These are phyloP conservation scores for Beta corolliflora DNA, from an alignment of 179 eudicot genomes.

Conservation along the genomic window DNA sequence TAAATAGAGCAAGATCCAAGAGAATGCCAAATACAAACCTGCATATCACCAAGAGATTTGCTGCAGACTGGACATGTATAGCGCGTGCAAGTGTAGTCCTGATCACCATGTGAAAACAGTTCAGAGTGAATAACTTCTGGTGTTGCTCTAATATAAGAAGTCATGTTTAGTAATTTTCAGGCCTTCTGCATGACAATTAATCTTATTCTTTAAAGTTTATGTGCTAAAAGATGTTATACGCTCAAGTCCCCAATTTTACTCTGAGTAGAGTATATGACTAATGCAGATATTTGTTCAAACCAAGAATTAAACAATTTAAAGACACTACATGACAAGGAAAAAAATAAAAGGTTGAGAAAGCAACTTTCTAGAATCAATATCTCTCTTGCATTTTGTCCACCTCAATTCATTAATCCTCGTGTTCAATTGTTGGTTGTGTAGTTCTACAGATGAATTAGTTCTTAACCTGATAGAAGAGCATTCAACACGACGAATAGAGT, in stretches of 20 bases:
- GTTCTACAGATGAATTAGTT: too few species aligned
- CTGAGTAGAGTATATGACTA: not conserved
- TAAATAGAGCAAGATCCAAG: not conserved
- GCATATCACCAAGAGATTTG: conserved; percentile 98
- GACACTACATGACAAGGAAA: too few species aligned
- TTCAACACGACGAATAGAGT: too few species aligned
- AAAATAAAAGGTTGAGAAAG: too few species aligned
- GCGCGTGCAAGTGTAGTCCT: conserved; percentile 78
- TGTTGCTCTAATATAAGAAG: not conserved
- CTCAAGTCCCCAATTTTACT: not conserved
- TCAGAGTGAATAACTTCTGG: not conserved
- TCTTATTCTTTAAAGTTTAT: not conserved
- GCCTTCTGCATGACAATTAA: not conserved
- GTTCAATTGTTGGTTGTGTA: too few species aligned
- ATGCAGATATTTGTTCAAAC: not conserved
- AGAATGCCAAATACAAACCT: conserved; percentile 50
- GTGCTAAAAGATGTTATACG: not conserved
- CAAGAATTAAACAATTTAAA: not conserved
- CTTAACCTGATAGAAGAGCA: too few species aligned
- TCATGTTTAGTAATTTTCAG: not conserved
- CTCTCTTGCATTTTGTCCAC: not conserved
- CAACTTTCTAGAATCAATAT: not conserved
- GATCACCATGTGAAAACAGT: conserved; percentile 29
- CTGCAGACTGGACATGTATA: conserved; percentile 94
- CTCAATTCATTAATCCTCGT: too few species aligned